A percentile compares a stretch with the other conserved stretches of the same genome.
Evolutionary conservation across 768 basidiomycete genomes (phyloP).

Genomic region (Suillus placidus): DNA sequence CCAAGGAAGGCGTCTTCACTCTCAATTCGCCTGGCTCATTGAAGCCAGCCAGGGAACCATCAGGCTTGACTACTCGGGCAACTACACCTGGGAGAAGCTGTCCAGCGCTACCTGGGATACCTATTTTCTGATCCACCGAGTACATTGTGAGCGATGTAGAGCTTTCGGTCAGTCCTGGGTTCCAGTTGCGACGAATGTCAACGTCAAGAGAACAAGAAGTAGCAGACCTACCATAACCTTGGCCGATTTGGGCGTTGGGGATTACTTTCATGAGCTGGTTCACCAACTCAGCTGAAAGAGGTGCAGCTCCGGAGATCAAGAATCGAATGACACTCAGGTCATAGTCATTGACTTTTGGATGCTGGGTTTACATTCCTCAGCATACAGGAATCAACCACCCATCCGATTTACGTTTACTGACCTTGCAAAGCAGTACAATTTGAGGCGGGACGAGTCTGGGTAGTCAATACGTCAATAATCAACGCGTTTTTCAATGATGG

Average conservation of each 20-base stretch:
- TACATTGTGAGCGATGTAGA: conserved; percentile 56
- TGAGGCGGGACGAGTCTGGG: conserved; percentile 68
- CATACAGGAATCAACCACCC: background rate
- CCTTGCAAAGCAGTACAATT: conserved; percentile 68
- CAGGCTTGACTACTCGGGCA: conserved; percentile 56
- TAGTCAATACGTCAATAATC: background rate
- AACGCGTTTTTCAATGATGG: background rate
- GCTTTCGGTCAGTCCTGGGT: conserved; percentile 67
- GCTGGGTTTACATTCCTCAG: conserved; percentile 34
- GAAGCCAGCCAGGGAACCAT: conserved; percentile 57
- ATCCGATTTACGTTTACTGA: conserved; percentile 20
- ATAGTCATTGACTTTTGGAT: conserved; percentile 50
- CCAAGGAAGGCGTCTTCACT: conserved; percentile 45
- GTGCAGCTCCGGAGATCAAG: conserved; percentile 64
- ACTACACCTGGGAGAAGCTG: conserved; percentile 53
- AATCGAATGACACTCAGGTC: conserved; percentile 57
- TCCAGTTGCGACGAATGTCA: background rate
- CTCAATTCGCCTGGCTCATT: conserved; percentile 65
- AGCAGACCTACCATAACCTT: conserved; percentile 55
- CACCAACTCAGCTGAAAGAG: conserved; percentile 60
- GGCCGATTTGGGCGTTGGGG: conserved; percentile 62
- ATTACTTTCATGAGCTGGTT: conserved; percentile 45
- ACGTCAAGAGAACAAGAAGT: background rate
- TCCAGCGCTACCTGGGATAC: conserved; percentile 54
- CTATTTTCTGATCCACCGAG: conserved; percentile 48